A percentile compares a stretch with the other conserved stretches of the same genome.
These are phyloP conservation scores for Calocybe gangraenosa DNA, from an alignment of 768 basidiomycete species.

Conservation along the genomic window DNA sequence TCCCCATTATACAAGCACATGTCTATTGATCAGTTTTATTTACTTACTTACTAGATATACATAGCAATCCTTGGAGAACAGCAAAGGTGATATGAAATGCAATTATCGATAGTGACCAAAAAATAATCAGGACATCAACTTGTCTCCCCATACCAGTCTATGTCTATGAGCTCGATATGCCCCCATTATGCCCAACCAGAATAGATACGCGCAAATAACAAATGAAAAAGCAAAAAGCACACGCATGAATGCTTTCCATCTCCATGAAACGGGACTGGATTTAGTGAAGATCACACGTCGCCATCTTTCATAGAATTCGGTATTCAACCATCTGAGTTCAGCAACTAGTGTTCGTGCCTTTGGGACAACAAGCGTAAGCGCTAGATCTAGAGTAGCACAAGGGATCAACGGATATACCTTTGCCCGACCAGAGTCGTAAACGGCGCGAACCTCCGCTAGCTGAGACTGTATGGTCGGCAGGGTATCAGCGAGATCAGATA, in stretches of 20 bases:
- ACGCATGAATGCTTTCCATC: conserved; percentile 65
- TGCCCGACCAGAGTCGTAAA: conserved; percentile 67
- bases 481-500: conserved; percentile 51
- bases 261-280: conserved; percentile 65
- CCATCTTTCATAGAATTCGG: conserved; percentile 74
- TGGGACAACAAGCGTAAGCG: conserved; percentile 5
- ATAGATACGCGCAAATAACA: conserved; percentile 53
- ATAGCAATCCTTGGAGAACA: too few species aligned
- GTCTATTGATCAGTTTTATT: too few species aligned
- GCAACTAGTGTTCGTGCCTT: conserved; percentile 65
- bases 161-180: conserved; percentile 73
- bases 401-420: conserved; percentile 43
- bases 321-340: conserved; percentile 73
- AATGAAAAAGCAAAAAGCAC: conserved; percentile 53
- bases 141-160: conserved; percentile 75
- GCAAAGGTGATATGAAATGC: too few species aligned
- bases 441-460: conserved; percentile 55
- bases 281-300: conserved; percentile 71
- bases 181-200: conserved; percentile 59
- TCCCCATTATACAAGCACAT: too few species aligned
- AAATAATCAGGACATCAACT: conserved; percentile 55
- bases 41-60: too few species aligned
- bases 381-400: conserved; percentile 2
- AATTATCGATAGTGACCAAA: neutral
- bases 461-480: conserved; percentile 62